Evolutionary conservation across 345 rosid species (phyloP), one percentile per base, ranked within the genome.

Genomic region (Populus euphratica): DNA sequence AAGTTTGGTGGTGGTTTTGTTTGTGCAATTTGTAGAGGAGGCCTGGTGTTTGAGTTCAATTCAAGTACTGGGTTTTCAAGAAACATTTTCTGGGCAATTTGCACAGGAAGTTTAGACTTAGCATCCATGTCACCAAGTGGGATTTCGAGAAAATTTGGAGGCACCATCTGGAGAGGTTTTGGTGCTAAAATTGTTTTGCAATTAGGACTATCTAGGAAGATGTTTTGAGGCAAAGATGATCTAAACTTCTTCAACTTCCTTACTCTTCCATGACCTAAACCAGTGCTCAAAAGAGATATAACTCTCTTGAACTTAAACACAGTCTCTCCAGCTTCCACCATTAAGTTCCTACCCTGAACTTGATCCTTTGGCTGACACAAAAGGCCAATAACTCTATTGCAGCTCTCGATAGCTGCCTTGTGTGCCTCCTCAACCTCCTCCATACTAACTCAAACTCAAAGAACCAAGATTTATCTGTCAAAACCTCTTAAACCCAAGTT

Each of bases 161-260:
- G 90, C 83, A 87, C 78, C 47, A 86, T 81, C 65, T 86, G 91
- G 77, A 90, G 93, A 12, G 93, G 93, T 81, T 89, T 86, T 33
- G 93, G 93, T 29, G 92, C 87, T 62, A 89, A 81, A 77, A 89
- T 71, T 75, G 89, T 78, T 75, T 54, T 71, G 66, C 82, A 84
- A 70, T 79, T 63, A 62, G 89, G 87, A 44, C 89, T 87, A 66
- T 92, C 94, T 18, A 90, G 82, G 85, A 90, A 89, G 75, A 90
- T 78, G 25, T 74, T 85, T 56, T 82, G 88, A 73, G 93, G 91
- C 74, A 92, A 85, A 82, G 83, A 79, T 68, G 97, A 85, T 67
- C 73, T 82, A 54, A 87, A 76, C 80, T 83, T 90, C 76, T 68
- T 87, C 77, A 50, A 62, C 82, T 85, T 88, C 52, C 92, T 85